phyloP scores from a whole-genome alignment of 2,329 filamentous ascomycete species.

The Colletotrichum magnum region DNA sequence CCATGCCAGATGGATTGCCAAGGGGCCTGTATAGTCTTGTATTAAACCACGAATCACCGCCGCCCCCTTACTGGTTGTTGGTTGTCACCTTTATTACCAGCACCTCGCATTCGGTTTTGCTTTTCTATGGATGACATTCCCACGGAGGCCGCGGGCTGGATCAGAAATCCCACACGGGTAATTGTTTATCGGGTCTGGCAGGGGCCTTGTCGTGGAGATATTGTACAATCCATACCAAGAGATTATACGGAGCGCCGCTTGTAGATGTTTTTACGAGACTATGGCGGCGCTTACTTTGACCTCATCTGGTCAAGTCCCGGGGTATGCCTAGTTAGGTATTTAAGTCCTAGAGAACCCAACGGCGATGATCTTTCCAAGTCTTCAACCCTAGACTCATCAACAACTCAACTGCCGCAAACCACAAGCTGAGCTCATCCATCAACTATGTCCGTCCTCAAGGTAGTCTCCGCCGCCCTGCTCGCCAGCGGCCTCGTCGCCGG shows the following conservation, averaged over 20 bases:
- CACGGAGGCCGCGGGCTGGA: background rate
- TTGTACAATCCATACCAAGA: background rate
- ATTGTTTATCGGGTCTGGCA: background rate
- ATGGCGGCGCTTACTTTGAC: background rate
- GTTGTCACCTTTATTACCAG: background rate
- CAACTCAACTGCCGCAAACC: background rate
- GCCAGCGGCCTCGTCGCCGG: slow-evolving; percentile 15
- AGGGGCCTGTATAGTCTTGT: background rate
- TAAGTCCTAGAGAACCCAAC: background rate
- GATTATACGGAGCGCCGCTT: too few relatives aligned
- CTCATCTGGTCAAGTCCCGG: background rate
- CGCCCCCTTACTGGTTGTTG: background rate
- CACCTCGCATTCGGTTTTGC: background rate
- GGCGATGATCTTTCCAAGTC: background rate
- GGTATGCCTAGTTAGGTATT: background rate
- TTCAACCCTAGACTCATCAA: background rate
- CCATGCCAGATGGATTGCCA: background rate
- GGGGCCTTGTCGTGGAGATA: background rate
- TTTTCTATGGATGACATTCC: background rate
- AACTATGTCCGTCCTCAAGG: background rate
- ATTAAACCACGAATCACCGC: slow-evolving; percentile 26
- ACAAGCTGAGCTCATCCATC: background rate
- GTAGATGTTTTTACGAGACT: too few relatives aligned
- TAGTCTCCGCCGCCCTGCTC: background rate
- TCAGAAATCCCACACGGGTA: slow-evolving; percentile 3